A percentile compares a stretch with the other conserved stretches of the same genome.
phyloP scores from a whole-genome alignment of 805 yeast genomes.

The Saccharomycopsis sp. region DNA sequence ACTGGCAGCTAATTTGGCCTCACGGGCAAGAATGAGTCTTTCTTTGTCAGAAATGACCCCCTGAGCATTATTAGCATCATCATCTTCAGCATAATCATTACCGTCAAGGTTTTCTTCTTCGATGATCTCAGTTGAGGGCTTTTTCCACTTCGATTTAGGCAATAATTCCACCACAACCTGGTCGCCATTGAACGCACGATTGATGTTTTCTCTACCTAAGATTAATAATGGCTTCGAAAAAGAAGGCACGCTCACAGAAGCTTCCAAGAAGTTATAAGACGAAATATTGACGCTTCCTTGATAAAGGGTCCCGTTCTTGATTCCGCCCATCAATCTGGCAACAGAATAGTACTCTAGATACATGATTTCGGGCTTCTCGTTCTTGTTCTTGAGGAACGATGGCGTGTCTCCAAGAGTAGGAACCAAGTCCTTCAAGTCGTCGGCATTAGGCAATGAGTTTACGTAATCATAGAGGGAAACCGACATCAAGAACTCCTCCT shows the following conservation, averaged over 20 bases:
- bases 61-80: constrained; percentile 38
- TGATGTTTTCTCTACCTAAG: constrained; percentile 75
- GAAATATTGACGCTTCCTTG: constrained; percentile 81
- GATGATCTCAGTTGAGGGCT: constrained; percentile 70
- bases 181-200: constrained; percentile 90
- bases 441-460: constrained; percentile 58
- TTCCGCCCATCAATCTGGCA: constrained; percentile 84
- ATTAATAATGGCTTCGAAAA: constrained; percentile 78
- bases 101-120: constrained; percentile 66
- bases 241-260: constrained; percentile 62
- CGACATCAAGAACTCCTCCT: constrained; percentile 45
- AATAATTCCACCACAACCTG: constrained; percentile 83
- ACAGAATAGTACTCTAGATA: constrained; percentile 76
- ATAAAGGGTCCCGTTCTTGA: constrained; percentile 77
- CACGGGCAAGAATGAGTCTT: constrained; percentile 65
- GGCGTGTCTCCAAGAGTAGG: constrained; percentile 48
- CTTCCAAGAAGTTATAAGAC: constrained; percentile 84
- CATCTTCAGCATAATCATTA: constrained; percentile 52
- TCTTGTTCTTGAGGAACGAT: constrained; percentile 25
- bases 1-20: constrained; percentile 60
- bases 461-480: constrained; percentile 57
- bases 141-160: constrained; percentile 83
- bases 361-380: constrained; percentile 41
- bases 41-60: constrained; percentile 58
- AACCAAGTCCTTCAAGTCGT: constrained; percentile 70